Base-by-base conservation (phyloP, 495 filamentous ascomycete species). In the Penicillium angulare region DNA sequence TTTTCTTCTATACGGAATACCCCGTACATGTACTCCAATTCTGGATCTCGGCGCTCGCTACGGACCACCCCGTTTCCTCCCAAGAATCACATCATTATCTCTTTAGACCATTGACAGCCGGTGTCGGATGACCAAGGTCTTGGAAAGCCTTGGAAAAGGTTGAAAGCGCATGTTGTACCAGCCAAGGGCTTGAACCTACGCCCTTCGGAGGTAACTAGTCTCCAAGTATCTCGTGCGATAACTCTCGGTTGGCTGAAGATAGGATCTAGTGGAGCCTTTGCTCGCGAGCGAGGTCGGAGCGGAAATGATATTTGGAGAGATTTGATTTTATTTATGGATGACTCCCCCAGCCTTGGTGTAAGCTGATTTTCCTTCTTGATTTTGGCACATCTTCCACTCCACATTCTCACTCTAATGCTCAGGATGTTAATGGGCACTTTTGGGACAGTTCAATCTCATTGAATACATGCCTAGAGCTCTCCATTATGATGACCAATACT, bases 211-310 rank as follows among this genome's bases (percentile, higher is more conserved):
- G 38, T 23, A 29, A 18, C 24, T 29, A 32, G 41, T 32, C 41
- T 16, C 6, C 17, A 16, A 31, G 13, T 3, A 29, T 44, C 27
- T n/a, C 18, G 18, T 24, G 8, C 26, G 0, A 32, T 29, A 12
- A 32, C 38, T 41, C 20, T 13, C 16, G n/a, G 38, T 41, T 41
- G 38, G 38, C 24, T 18, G 38, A 12, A 31, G 13, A 9, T 31
- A 2, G 27, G 13, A 24, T 13, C 15, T 22, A 18, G 27, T 32
- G 20, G 24, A n/a, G 39, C 33, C 39, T 21, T 36, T 32, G 33
- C 24, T 13, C 33, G 5, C 21, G 45, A 55, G 57, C 60, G 60
- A 63, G 51, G 43, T 63, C 60, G 60, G 60, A 63, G 57, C 41
- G 40, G 54, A 49, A 63, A 57, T 53, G 32, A 18, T 46, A 29